Base-by-base conservation (phyloP, 768 basidiomycete genomes). In the Tylopilus vinaceipallidus region DNA sequence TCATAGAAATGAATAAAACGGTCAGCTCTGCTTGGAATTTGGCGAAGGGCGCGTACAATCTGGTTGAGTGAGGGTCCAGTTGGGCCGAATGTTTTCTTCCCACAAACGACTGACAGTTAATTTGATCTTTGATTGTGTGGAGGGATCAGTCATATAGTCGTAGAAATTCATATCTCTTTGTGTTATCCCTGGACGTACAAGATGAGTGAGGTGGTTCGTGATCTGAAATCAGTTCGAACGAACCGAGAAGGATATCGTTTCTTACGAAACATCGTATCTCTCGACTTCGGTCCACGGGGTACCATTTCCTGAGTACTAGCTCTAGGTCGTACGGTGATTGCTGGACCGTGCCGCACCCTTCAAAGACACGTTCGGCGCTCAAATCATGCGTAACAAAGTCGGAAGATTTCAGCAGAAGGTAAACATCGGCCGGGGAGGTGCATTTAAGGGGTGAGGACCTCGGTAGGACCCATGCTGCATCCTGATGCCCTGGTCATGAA, bases 231-330 rank as follows among this genome's bases (percentile, higher is more conserved):
- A 19, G 47, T 9, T 32, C n/a, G 27, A 12, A 62, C 59, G 33
- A 40, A 94, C 95, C 95, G 19, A 97, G 58, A 6, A 98, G 71
- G 2, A 57, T 67, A 46, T 84, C 77, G 10, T 82, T 71, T 26
- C 91, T 76, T 8, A 98, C 91, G 62, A 98, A 98, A 73, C 95
- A 95, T 17, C 95, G 76, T 43, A 97, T 68, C 67, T 98, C 95
- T 41, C 93, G 79, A 53, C 88, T 83, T 27, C 79, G 79, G 58
- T 94, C 89, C 46, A 98, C 73, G 20, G 87, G 74, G 56, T 92
- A 91, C 90, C 92, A 97, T 64, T 93, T 95, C 46, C 90, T 80
- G 45, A 98, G 73, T 2, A 97, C 84, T 10, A 98, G 79, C 63
- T 98, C 94, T 5, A 90, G 73, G 22, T 82, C 75, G 61, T 91